Evolutionary conservation across 2,329 filamentous ascomycete species (phyloP), one percentile per base, ranked within the genome.

Genomic region (Trichoderma simmonsii): DNA sequence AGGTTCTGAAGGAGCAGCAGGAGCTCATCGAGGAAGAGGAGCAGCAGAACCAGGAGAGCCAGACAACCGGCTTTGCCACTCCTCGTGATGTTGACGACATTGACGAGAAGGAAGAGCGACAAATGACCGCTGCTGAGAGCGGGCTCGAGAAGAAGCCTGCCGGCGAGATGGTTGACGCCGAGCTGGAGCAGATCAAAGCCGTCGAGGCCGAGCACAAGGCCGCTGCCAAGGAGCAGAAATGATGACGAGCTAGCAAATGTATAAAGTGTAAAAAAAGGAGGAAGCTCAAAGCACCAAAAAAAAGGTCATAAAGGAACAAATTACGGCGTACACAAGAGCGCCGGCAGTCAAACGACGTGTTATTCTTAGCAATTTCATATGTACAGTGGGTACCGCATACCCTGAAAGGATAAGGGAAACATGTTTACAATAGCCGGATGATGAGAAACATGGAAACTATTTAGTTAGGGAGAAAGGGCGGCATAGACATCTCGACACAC

Each of bases 11-110:
- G 88, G 96, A 99, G 85, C 96, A 99, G 85, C 93, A 99, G 82
- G 96, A 98, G 81, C 90, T 99, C 74, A 99, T 99, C 72, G 92
- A 97, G 75, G 96, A 99, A 80, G 96, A 99, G 86, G 97, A 95
- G 75, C 89, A 96, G 85, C 95, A 99, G 84, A 93, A 93, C 78
- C 89, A 94, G 80, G 89, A 92, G 81, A 93, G 93, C 82, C 90
- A 93, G 81, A 90, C 90, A 78, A 90, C 89, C 54, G 93, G 93
- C 14, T 87, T 92, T 65, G 87, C 91, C 15, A 91, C 91, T 9
- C 93, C 93, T 1, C 93, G 94, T 79, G 96, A 98, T 77, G 90
- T 91, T 34, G 93, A 97, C 74, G 89, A 98, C 80, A 98, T 98
- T 77, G 95, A 98, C 78, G 96, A 98, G 82, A 94, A 95, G 84